Base-by-base conservation (phyloP, 768 basidiomycete species). In the Lentinula raphanica region DNA sequence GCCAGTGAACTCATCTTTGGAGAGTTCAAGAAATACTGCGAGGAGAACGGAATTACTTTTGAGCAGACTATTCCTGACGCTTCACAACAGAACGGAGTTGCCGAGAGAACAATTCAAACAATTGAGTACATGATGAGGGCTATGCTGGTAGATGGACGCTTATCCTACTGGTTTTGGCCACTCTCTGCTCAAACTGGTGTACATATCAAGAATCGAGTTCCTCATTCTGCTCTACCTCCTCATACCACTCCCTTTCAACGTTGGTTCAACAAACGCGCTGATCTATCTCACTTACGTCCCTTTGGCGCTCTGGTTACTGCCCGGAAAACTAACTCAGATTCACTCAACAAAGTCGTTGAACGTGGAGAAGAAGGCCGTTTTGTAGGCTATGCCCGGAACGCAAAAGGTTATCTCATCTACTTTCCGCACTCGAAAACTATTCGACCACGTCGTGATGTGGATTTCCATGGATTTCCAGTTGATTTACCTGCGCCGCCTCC, bases 1-100 rank as follows among this genome's bases (percentile, higher is more conserved):
- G 71, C 70, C 0, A 65, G 66, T 1, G 69, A 71, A 49, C 69
- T 63, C 9, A 35, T 65, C 0, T 23, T 56, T 3, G 54, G 56
- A 0, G 62, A 65, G 29, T 69, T 69, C 17, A 13, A 50, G 0
- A 44, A 29, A 0, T 64, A 64, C 23, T 62, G 65, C 29, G 29
- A 17, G 2, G 19, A 44, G 5, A 25, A 64, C 12, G 71, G 71
- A 0, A 69, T 68, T 36, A 53, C 39, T 0, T 62, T 63, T 19
- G 59, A 69, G 45, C 36, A 29, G 0, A 67, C 66, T 5, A 63
- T 62, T 4, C 69, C 67, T 0, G 46, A 69, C 51, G 60, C 65
- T 0, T 68, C 68, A 0, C 59, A 63, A 17, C 69, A 69, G 27
- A 71, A 71, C 17, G 68, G 71, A 0, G 58, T 69, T 0, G 65